phyloP scores from a whole-genome alignment of 495 filamentous ascomycete species.

The Melanomma pulvis-pyrius region DNA sequence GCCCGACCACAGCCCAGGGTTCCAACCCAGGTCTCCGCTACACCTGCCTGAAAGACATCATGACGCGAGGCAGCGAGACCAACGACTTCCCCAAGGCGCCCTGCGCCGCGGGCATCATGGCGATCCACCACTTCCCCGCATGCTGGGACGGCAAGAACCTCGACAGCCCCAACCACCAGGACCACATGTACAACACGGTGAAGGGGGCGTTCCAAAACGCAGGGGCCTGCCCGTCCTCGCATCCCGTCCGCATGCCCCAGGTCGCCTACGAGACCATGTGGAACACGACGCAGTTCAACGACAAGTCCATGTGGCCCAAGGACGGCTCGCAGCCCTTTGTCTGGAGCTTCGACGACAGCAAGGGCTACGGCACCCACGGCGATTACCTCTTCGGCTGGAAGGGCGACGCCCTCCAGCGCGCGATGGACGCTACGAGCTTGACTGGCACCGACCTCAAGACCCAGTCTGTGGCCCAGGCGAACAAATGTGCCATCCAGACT shows the following conservation, averaged over 20 bases:
- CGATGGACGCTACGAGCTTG: conserved; percentile 35
- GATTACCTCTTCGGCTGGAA: conserved; percentile 33
- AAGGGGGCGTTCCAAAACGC: conserved; percentile 13
- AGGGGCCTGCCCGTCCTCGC: conserved; percentile 25
- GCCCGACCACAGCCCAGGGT: conserved; percentile 41
- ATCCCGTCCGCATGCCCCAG: conserved; percentile 31
- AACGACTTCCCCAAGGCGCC: conserved; percentile 51
- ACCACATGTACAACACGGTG: conserved; percentile 22
- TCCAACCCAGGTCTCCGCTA: conserved; percentile 51
- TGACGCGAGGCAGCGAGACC: conserved; percentile 50
- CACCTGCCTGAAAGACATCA: conserved; percentile 51
- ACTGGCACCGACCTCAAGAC: conserved; percentile 9
- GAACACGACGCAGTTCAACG: conserved; percentile 37
- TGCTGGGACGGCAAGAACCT: conserved; percentile 30
- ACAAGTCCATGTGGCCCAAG: conserved; percentile 25
- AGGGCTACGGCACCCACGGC: conserved; percentile 24
- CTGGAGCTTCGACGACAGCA: conserved; percentile 20
- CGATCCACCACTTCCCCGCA: conserved; percentile 56
- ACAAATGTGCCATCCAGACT: conserved; percentile 19
- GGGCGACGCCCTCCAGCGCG: conserved; percentile 22
- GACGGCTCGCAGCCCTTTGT: conserved; percentile 24
- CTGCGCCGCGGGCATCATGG: conserved; percentile 54
- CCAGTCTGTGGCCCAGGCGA: conserved; percentile 20
- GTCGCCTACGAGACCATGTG: conserved; percentile 24
- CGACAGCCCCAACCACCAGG: conserved; percentile 21